These are phyloP conservation scores for Oryza officinalis DNA, from an alignment of 176 grass and related monocot species.

Conservation along the genomic window DNA sequence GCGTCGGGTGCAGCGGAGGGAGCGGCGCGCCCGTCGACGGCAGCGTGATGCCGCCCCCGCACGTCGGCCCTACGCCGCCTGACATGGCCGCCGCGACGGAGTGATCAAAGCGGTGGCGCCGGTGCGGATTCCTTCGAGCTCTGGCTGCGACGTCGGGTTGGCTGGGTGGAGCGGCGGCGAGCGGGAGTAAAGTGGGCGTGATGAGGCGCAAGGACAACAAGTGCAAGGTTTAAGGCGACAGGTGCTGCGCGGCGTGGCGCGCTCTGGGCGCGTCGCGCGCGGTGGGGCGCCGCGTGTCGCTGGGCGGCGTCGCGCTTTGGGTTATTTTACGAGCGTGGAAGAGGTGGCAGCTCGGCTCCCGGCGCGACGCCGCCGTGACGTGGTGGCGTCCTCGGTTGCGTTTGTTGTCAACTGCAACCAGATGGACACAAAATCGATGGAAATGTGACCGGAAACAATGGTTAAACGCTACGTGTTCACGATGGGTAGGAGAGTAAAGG, in stretches of 20 bases:
- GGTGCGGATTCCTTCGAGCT: not conserved
- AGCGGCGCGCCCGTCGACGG: constrained; percentile 33
- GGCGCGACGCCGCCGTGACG: not conserved
- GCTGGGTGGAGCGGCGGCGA: not conserved
- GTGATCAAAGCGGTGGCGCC: not conserved
- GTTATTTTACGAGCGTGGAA: constrained; percentile 25
- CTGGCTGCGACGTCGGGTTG: too few species aligned
- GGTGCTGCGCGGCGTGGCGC: constrained; percentile 34
- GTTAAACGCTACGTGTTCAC: constrained; percentile 44
- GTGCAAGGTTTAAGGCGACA: not conserved
- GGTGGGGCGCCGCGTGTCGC: constrained; percentile 31
- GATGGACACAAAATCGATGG: not conserved
- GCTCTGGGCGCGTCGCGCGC: not conserved
- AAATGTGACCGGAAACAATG: not conserved
- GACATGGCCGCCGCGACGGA: constrained; percentile 30
- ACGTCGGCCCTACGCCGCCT: constrained; percentile 51
- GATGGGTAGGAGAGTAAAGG: not conserved
- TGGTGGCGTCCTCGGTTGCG: not conserved
- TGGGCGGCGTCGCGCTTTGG: not conserved
- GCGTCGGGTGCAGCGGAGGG: constrained; percentile 44
- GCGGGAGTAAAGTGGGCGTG: not conserved
- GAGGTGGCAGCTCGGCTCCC: not conserved
- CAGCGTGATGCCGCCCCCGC: constrained; percentile 48
- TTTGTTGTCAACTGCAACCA: not conserved
- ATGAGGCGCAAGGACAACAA: constrained; percentile 12